phyloP scores from a whole-genome alignment of 1,284 basidiomycete genomes.

The Austropuccinia psidii region DNA sequence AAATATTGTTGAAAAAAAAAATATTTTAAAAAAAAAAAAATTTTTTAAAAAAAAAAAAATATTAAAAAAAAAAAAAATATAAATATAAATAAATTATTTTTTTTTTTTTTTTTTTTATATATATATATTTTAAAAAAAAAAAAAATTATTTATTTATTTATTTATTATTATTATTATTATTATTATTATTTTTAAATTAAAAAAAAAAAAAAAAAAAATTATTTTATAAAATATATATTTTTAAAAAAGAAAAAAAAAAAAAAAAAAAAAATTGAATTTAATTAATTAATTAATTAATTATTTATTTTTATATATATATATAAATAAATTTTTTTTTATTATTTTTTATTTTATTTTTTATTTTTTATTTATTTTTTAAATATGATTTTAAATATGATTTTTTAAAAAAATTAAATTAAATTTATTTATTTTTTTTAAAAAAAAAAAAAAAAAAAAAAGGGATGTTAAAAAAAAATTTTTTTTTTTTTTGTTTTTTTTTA shows the following conservation, averaged over 20 bases:
- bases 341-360: background rate
- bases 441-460: too few species aligned
- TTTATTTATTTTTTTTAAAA: too few species aligned
- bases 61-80: too few species aligned
- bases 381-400: background rate
- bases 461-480: too few species aligned
- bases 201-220: background rate
- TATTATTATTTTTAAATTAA: too few species aligned
- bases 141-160: too few species aligned
- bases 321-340: background rate
- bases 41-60: too few species aligned
- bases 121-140: background rate
- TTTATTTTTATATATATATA: background rate
- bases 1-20: too few species aligned
- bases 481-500: too few species aligned
- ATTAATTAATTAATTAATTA: background rate
- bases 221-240: background rate
- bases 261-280: background rate
- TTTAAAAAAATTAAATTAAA: too few species aligned
- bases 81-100: background rate
- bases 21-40: too few species aligned
- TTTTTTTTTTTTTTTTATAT: background rate
- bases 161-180: too few species aligned
- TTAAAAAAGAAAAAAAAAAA: background rate
- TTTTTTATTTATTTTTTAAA: background rate